Conservation (phyloP, 1,284 basidiomycete genomes). For the Naganishia cerealis region DNA sequence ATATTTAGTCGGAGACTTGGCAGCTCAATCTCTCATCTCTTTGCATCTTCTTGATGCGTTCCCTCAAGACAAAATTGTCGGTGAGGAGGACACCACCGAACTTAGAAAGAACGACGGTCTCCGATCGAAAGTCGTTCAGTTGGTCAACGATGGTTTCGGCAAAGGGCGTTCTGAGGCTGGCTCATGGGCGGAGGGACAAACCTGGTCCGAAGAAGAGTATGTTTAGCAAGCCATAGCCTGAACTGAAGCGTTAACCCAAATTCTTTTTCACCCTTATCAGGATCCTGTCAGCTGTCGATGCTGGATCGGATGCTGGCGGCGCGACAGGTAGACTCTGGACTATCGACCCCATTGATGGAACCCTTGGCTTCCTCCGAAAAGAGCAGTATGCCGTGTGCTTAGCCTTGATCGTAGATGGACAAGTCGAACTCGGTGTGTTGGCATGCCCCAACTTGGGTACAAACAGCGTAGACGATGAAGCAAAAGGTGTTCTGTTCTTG, state of each 20-base stretch:
- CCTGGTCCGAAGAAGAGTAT: constrained; percentile 55
- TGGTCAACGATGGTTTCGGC: constrained; percentile 78
- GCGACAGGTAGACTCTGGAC: constrained; percentile 60
- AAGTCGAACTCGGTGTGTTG: constrained; percentile 84
- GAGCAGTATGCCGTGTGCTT: constrained; percentile 97
- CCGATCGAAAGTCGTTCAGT: constrained; percentile 69
- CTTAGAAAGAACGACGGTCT: constrained; percentile 63
- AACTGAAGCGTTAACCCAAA: constrained; percentile 67
- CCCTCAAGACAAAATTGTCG: constrained; percentile 83
- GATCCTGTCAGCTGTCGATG: constrained; percentile 80
- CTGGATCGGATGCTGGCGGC: constrained; percentile 78
- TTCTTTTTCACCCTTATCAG: constrained; percentile 62
- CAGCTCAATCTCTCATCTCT: constrained; percentile 85
- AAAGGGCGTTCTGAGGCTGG: constrained; percentile 40
- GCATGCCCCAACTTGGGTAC: constrained; percentile 92
- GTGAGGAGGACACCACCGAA: constrained; percentile 90
- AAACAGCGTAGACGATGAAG: constrained; percentile 61
- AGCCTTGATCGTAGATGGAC: constrained; percentile 79
- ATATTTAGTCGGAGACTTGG: constrained; percentile 76
- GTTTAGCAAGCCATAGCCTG: constrained; percentile 49
- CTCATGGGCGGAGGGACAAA: constrained; percentile 44
- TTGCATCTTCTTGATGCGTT: constrained; percentile 73
- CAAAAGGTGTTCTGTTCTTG: constrained; percentile 76
- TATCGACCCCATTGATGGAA: constrained; percentile 56
- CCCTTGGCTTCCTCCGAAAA: constrained; percentile 77